A percentile compares a stretch with the other conserved stretches of the same genome.
Conservation (phyloP, 495 filamentous ascomycete genomes). For the Letharia columbiana region DNA sequence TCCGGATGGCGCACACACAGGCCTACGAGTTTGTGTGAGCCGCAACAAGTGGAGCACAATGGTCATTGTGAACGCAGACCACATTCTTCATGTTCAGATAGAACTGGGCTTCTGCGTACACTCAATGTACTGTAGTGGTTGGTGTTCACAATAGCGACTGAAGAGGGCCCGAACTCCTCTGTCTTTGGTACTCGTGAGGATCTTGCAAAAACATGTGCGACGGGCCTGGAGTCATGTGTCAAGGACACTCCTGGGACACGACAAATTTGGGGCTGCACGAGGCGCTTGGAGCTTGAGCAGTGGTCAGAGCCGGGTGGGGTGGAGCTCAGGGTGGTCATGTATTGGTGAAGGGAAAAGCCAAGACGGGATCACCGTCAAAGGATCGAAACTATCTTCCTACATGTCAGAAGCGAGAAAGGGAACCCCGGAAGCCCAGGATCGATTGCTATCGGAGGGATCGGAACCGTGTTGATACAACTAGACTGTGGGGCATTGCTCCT, state of each 20-base stretch:
- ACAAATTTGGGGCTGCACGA: neutral
- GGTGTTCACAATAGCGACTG: neutral
- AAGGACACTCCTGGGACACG: too few species aligned
- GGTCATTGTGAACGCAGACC: neutral
- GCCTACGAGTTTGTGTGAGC: neutral
- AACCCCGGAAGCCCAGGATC: neutral
- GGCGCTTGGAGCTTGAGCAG: neutral
- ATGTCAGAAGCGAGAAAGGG: neutral
- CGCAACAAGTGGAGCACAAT: neutral
- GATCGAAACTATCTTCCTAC: neutral
- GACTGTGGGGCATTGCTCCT: neutral
- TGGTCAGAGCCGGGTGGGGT: neutral
- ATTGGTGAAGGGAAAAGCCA: neutral
- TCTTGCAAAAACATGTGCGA: neutral
- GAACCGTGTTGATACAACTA: neutral
- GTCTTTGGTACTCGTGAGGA: neutral
- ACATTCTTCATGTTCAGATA: neutral
- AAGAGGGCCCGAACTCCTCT: neutral
- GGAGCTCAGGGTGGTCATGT: neutral
- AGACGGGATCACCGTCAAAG: neutral
- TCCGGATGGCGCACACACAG: neutral
- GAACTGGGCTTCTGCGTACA: neutral
- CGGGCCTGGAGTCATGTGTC: neutral
- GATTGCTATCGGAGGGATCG: neutral
- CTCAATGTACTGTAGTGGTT: neutral